These are phyloP conservation scores for Ogataea hybrid DNA, from an alignment of 1,139 yeast genomes.

Conservation along the genomic window DNA sequence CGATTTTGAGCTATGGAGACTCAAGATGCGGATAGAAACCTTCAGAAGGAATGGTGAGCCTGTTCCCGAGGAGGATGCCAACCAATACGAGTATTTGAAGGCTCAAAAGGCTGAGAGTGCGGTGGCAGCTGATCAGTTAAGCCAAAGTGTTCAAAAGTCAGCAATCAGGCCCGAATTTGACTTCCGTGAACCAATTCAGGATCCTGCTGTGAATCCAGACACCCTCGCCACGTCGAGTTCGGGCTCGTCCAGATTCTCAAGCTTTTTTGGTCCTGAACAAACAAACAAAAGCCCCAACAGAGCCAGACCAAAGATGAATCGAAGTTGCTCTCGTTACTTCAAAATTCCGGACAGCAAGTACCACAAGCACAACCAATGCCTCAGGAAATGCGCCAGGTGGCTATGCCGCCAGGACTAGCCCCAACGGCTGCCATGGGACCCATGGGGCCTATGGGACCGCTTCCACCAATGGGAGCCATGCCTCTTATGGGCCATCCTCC, in stretches of 20 bases:
- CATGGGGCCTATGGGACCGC: slow-evolving; percentile 3
- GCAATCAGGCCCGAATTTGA: too few species aligned
- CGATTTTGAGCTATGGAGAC: slow-evolving; percentile 73
- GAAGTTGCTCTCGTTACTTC: slow-evolving; percentile 1
- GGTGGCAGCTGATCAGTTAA: not conserved
- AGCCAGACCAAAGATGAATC: slow-evolving; percentile 4
- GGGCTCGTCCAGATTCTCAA: slow-evolving; percentile 25
- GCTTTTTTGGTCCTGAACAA: slow-evolving; percentile 22
- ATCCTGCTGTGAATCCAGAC: not conserved
- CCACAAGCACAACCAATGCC: not conserved
- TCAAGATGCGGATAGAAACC: slow-evolving; percentile 56
- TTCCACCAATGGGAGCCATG: not conserved
- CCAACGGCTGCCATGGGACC: not conserved
- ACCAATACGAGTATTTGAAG: slow-evolving; percentile 21
- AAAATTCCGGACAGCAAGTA: slow-evolving; percentile 1
- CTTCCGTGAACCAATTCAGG: too few species aligned
- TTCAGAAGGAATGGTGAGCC: slow-evolving; percentile 49
- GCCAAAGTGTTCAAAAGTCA: too few species aligned
- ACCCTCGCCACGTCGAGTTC: slow-evolving; percentile 5
- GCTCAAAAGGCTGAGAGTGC: slow-evolving; percentile 1
- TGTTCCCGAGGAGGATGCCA: slow-evolving; percentile 32
- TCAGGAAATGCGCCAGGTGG: not conserved
- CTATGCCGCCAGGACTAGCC: not conserved
- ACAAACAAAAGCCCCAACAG: not conserved
- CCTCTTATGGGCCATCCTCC: slow-evolving; percentile 1